Base-by-base conservation (phyloP, 352 stramenopile genomes). In the Pythium insidiosum region DNA sequence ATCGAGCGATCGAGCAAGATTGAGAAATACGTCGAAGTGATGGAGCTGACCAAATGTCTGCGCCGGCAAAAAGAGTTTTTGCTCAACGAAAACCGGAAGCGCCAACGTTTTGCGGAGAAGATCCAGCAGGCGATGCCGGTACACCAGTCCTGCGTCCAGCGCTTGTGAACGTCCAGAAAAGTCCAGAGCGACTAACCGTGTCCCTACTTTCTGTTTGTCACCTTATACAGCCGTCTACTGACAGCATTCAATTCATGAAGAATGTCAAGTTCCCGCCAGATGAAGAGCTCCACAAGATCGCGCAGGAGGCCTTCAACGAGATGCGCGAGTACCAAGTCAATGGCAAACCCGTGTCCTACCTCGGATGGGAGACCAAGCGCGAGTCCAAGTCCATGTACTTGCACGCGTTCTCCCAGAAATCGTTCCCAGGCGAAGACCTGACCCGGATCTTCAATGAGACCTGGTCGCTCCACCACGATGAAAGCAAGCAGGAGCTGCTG, bases 241-340 rank as follows among this genome's bases (percentile, higher is more conserved):
- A 91, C 51, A 88, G 75, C 54, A 83, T 91, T 38, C 78, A 91
- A 60, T 88, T 91, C 56, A 86, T 91, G 74, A 88, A 88, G 56
- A 91, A 87, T 26, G 76, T 91, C 51, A 91, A 88, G 57, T 87
- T 75, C 45, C 78, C 78, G 18, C 38, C 68, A 12, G 78, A 88
- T 43, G 68, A 85, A 16, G 78, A 88, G 46, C 73, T 91, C 24
- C 65, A 87, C 40, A 88, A 88, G 55, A 77, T 71, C 25, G 80
- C 75, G 9, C 66, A 74, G 36, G 74, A 82, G 42, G 74, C 78
- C 29, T 84, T 86, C 42, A 66, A 79, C 53, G 71, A 88, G 63
- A 91, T 91, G 78, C 67, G 78, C 43, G 70, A 83, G 59, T 88
- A 91, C 52, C 64, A 76, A 38, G 75, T 88, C 22, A 88, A 74